Percentiles rank a stretch among this genome's conserved stretches.
These are phyloP conservation scores for Kwoniella dendrophila DNA, from an alignment of 768 basidiomycete species.

Conservation along the genomic window DNA sequence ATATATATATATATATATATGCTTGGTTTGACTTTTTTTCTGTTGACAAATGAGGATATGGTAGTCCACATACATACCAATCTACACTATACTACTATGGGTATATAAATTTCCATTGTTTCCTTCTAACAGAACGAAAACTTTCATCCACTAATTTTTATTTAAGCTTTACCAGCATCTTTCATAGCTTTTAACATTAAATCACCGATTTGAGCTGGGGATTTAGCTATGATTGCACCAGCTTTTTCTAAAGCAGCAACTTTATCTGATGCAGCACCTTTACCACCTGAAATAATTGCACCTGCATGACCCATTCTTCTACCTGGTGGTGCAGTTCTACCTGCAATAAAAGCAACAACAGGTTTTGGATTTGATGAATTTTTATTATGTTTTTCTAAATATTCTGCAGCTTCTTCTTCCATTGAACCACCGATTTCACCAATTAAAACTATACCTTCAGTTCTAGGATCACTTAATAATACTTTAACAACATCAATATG, in stretches of 20 bases:
- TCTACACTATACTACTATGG: too few relatives aligned
- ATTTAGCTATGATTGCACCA: conserved; percentile 89
- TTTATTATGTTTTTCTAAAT: conserved; percentile 89
- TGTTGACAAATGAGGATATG: too few relatives aligned
- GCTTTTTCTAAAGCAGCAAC: conserved; percentile 78
- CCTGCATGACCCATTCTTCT: conserved; percentile 98
- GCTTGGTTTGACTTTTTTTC: too few relatives aligned
- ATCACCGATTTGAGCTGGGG: conserved; percentile 89
- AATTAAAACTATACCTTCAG: conserved; percentile 95
- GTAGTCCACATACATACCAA: too few relatives aligned
- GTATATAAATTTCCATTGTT: too few relatives aligned
- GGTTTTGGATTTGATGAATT: conserved; percentile 84
- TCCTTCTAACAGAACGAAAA: too few relatives aligned
- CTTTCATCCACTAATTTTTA: too few relatives aligned
- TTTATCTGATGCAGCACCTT: conserved; percentile 95
- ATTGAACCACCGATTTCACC: conserved; percentile 98
- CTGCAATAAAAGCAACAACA: conserved; percentile 96
- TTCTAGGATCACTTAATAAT: conserved; percentile 90
- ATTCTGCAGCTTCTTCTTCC: conserved; percentile 99
- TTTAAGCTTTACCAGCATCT: conserved; percentile 46
- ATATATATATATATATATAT: too few relatives aligned
- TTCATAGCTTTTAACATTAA: conserved; percentile 77
- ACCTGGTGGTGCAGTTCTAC: conserved; percentile 95
- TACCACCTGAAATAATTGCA: conserved; percentile 96
- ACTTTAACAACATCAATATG: conserved; percentile 95